These are phyloP conservation scores for Globisporangium spiculum DNA, from an alignment of 352 stramenopile genomes.

Conservation along the genomic window DNA sequence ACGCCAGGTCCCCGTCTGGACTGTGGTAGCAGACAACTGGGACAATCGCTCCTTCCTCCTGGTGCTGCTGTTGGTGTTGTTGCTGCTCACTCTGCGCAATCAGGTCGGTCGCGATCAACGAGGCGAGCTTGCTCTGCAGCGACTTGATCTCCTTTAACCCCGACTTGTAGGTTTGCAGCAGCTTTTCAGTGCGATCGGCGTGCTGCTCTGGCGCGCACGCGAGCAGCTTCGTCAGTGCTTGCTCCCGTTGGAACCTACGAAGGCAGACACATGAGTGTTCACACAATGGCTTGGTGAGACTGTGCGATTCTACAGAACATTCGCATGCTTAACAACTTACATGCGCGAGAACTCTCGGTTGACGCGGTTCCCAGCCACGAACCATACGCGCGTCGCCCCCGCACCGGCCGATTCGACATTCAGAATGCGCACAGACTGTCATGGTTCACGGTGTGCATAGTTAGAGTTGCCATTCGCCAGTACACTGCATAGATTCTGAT, in stretches of 20 bases:
- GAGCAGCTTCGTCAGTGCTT: conserved; percentile 2
- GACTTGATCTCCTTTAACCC: background rate
- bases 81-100: background rate
- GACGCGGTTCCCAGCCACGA: conserved; percentile 76
- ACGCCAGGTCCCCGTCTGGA: background rate
- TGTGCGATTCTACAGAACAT: too few relatives aligned
- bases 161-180: background rate
- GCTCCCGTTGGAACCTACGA: background rate
- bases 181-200: background rate
- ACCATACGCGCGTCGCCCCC: conserved; percentile 70
- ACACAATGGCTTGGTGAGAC: background rate
- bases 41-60: background rate
- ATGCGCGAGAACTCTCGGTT: conserved; percentile 74
- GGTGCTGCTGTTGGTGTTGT: background rate
- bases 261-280: background rate
- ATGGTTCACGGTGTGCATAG: too few relatives aligned
- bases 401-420: conserved; percentile 58
- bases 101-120: background rate
- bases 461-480: too few relatives aligned
- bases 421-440: conserved; percentile 61
- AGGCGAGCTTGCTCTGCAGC: conserved; percentile 1
- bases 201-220: background rate
- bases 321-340: conserved; percentile 17
- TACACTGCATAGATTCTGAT: too few relatives aligned
- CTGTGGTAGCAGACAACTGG: conserved; percentile 1